A percentile compares a stretch with the other conserved stretches of the same genome.
phyloP scores from a whole-genome alignment of 345 rosid genomes.

The Hypericum androsaemum region DNA sequence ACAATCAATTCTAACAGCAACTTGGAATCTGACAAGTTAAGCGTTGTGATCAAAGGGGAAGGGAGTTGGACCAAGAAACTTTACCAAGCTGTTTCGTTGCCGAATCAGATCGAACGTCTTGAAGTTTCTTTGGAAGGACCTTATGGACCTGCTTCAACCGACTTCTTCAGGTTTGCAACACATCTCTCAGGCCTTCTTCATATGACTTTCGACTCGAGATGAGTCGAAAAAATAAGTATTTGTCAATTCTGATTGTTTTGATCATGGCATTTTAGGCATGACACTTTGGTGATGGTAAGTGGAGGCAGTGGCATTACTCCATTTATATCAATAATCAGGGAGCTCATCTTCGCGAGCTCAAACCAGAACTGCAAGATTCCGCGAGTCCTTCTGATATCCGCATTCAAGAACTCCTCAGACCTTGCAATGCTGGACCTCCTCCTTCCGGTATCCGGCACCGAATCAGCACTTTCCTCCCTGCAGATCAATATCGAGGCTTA shows the following conservation, averaged over 20 bases:
- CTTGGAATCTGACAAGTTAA: conserved; percentile 14
- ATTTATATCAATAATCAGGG: conserved; percentile 18
- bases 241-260: not conserved
- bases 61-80: conserved; percentile 15
- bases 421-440: conserved; percentile 22
- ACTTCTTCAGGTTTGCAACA: conserved; percentile 9
- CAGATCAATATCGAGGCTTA: conserved; percentile 20
- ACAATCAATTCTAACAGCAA: conserved; percentile 18
- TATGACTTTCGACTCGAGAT: too few relatives aligned
- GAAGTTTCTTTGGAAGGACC: conserved; percentile 24
- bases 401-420: conserved; percentile 14
- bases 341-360: conserved; percentile 8
- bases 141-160: conserved; percentile 12
- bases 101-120: conserved; percentile 4
- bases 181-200: too few relatives aligned
- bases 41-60: conserved; percentile 17
- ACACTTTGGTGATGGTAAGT: conserved; percentile 16
- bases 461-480: conserved; percentile 5
- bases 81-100: conserved; percentile 11
- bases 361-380: conserved; percentile 5
- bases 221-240: not conserved
- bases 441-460: conserved; percentile 9
- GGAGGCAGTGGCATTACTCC: conserved; percentile 28
- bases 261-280: conserved; percentile 11
- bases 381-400: conserved; percentile 12